phyloP scores from a whole-genome alignment of 805 yeast species.

The Starmera quercuum region DNA sequence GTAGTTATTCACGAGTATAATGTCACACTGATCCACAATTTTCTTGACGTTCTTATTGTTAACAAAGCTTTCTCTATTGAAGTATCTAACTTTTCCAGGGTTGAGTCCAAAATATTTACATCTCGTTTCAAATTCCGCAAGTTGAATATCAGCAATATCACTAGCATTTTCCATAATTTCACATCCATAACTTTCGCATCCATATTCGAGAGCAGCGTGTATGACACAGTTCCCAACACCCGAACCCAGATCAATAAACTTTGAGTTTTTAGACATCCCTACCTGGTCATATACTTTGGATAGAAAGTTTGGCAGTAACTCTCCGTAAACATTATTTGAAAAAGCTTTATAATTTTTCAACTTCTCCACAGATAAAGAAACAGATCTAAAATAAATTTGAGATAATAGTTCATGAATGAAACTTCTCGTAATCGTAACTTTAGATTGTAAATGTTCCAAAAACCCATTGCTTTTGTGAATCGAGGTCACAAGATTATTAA shows the following conservation, averaged over 20 bases:
- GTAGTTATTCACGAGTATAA: conserved; percentile 75
- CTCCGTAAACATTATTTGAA: conserved; percentile 88
- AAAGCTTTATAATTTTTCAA: conserved; percentile 74
- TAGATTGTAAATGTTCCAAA: conserved; percentile 20
- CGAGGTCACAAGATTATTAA: conserved; percentile 30
- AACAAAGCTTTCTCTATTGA: conserved; percentile 64
- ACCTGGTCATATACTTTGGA: conserved; percentile 59
- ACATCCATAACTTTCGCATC: conserved; percentile 81
- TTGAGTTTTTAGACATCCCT: conserved; percentile 40
- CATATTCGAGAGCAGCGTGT: conserved; percentile 83
- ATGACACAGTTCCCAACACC: conserved; percentile 92
- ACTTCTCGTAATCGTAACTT: conserved; percentile 28
- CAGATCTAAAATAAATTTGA: conserved; percentile 68
- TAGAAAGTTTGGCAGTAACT: conserved; percentile 70
- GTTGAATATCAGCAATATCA: conserved; percentile 53
- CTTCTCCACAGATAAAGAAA: conserved; percentile 62
- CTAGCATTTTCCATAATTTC: conserved; percentile 86
- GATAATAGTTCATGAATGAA: conserved; percentile 63
- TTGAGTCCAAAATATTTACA: conserved; percentile 57
- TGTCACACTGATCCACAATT: conserved; percentile 55
- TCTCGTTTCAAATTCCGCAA: conserved; percentile 48
- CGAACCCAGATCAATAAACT: conserved; percentile 85
- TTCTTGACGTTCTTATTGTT: conserved; percentile 49
- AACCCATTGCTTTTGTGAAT: conserved; percentile 28
- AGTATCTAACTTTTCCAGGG: conserved; percentile 48